Evolutionary conservation across 495 filamentous ascomycete genomes (phyloP).

Genomic region (Hypomontagnella monticulosa): DNA sequence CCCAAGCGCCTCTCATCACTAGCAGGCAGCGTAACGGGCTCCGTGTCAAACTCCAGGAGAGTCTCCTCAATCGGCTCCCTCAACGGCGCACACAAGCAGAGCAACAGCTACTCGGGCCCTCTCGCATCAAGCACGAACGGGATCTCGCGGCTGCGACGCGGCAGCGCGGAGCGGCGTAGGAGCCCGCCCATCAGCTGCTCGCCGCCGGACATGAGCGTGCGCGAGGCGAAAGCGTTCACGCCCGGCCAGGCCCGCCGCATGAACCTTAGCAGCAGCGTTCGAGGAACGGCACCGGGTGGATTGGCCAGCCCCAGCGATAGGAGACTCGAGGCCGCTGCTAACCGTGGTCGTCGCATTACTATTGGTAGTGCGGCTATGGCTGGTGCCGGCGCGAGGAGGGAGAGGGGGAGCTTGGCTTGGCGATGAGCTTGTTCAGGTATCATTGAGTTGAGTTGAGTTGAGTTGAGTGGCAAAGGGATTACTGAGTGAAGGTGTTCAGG

Average conservation of each 20-base stretch:
- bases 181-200: conserved; percentile 58
- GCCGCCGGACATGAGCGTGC: conserved; percentile 45
- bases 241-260: conserved; percentile 57
- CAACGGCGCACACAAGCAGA: conserved; percentile 39
- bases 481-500: neutral
- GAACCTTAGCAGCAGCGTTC: conserved; percentile 51
- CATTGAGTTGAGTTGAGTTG: neutral
- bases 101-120: conserved; percentile 45
- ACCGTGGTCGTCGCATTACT: conserved; percentile 44
- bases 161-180: conserved; percentile 52
- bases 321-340: conserved; percentile 2
- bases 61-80: conserved; percentile 48
- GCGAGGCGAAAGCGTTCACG: conserved; percentile 44
- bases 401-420: conserved; percentile 36
- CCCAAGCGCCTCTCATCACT: conserved; percentile 52
- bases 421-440: conserved; percentile 24
- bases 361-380: conserved; percentile 43
- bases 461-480: neutral
- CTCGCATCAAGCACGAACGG: conserved; percentile 56
- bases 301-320: conserved; percentile 39
- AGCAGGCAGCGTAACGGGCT: conserved; percentile 35
- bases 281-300: conserved; percentile 29
- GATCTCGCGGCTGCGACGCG: conserved; percentile 54
- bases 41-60: conserved; percentile 44
- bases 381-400: conserved; percentile 27